Conservation (phyloP, 441 rosid genomes). For the Omphalea diandra region DNA sequence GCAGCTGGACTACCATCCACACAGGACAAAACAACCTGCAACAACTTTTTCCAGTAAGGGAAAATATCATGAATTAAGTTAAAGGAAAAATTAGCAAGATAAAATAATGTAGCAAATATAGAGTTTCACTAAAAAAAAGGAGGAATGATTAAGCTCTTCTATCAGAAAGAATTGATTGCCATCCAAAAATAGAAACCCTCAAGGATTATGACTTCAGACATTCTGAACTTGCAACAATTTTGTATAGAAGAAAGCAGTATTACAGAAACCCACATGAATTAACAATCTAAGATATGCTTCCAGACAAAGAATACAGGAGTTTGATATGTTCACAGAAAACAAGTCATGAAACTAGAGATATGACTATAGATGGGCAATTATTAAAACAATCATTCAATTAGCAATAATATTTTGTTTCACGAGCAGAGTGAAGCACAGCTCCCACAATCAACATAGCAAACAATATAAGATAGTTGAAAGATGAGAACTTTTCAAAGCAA, state of each 20-base stretch:
- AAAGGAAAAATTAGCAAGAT: too few species aligned
- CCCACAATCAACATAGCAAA: neutral
- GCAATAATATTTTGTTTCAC: neutral
- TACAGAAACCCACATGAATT: too few species aligned
- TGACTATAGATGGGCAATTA: too few species aligned
- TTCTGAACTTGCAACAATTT: too few species aligned
- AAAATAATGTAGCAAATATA: neutral
- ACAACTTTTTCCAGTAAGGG: too few species aligned
- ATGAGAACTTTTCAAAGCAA: neutral
- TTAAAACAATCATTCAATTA: too few species aligned
- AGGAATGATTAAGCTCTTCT: neutral
- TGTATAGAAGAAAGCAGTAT: too few species aligned
- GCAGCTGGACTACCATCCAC: conserved; percentile 86
- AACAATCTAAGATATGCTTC: too few species aligned
- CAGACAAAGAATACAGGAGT: too few species aligned
- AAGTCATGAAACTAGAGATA: too few species aligned
- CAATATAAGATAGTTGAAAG: neutral
- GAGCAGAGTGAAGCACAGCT: neutral
- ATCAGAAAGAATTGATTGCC: neutral
- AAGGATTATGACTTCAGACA: neutral
- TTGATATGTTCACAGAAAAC: too few species aligned
- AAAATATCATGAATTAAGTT: too few species aligned
- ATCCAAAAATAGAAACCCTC: neutral
- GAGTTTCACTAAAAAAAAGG: neutral
- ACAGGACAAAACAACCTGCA: conserved; percentile 83